Conservation (phyloP, 208 protist species). For the Trichomonas tenax region DNA sequence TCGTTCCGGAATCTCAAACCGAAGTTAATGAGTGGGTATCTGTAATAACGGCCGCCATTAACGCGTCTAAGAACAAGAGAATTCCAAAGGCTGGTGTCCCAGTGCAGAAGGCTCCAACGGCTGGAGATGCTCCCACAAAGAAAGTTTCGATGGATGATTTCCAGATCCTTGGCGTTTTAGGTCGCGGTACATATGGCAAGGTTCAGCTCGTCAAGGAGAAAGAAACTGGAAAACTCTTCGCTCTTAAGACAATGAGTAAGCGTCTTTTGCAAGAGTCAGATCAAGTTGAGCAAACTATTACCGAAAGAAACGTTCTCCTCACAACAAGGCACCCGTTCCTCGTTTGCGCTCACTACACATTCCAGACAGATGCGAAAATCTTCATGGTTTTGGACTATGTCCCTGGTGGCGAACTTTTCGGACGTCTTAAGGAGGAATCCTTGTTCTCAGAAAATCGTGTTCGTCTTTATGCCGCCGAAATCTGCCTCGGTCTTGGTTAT, state of each 20-base stretch:
- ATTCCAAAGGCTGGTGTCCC: background rate
- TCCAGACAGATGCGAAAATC: constrained; percentile 40
- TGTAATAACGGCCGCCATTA: background rate
- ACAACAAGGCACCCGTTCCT: constrained; percentile 32
- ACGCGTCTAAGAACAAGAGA: background rate
- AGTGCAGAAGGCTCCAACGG: background rate
- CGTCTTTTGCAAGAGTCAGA: background rate
- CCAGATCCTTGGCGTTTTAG: background rate
- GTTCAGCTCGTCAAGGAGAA: background rate
- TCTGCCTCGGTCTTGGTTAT: constrained; percentile 31
- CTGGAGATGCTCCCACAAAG: background rate
- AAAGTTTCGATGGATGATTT: background rate
- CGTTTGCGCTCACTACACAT: constrained; percentile 32
- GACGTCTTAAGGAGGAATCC: constrained; percentile 33
- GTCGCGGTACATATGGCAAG: background rate
- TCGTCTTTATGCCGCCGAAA: constrained; percentile 37
- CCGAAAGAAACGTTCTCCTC: background rate
- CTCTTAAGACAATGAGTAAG: background rate
- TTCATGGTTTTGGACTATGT: constrained; percentile 49
- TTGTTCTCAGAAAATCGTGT: constrained; percentile 28
- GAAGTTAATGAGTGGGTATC: background rate
- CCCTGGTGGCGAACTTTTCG: constrained; percentile 48
- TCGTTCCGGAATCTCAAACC: background rate
- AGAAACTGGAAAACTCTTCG: background rate
- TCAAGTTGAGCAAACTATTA: background rate